Evolutionary conservation across 306 rosid species (phyloP), one percentile per base, ranked within the genome.

Genomic region (Casuarina glauca): DNA sequence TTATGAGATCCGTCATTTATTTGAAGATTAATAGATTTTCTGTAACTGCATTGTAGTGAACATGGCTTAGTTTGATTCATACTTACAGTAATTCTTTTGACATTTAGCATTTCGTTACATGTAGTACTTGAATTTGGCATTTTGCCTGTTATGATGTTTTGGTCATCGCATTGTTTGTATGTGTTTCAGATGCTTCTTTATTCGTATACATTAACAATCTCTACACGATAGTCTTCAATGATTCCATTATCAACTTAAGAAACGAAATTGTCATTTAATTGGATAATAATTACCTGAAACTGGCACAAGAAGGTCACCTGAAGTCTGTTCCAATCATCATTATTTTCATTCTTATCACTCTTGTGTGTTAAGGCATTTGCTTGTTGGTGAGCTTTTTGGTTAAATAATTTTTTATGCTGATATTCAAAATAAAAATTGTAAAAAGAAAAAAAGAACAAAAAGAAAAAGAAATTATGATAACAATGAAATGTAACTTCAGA

Each of bases 221-320:
- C 44, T 63, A 15, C 19, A 2, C 9, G 19, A 63, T 9, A 36
- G 43, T 15, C 20, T 38, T 39, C 6, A 39, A 41, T 41, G 42
- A 9, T 17, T 41, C 66, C 66, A 15, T 39, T 63, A 63, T 63
- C 46, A 63, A 63, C 70, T 15, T 63, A 63, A 63, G 19, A 63
- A 63, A 63, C 39, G 70, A 46, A 63, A 63, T 63, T 26, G 6
- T 39, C 39, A 26, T 63, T 17, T 38, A 3, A 38, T 63, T 5
- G 8, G 38, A 19, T 1, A 57, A 57, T 57, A 57, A 57, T 19
- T 19, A 57, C 63, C 36, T 57, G 20, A 57, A 57, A 19, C 12
- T 6, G n/a, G 6, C 12, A 55, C 19, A 57, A n/a, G 63, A 19
- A n/a, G 63, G 13, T 57, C 63, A 7, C 12, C 7, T 11, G 3